These are phyloP conservation scores for Pseudocercospora vitis DNA, from an alignment of 2,329 filamentous ascomycete genomes.

Conservation along the genomic window DNA sequence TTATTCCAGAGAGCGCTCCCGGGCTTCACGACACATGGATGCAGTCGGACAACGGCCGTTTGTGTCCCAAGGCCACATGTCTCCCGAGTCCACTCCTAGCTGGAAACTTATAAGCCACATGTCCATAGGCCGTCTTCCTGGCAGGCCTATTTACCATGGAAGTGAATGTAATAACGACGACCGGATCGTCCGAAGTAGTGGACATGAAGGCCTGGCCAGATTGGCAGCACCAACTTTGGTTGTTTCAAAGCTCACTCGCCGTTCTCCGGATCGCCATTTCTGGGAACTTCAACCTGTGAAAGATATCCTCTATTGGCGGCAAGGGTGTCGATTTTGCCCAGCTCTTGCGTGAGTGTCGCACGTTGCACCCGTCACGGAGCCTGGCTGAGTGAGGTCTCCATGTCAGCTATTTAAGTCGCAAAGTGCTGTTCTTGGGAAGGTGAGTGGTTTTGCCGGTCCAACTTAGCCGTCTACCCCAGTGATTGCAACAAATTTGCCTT, in stretches of 20 bases:
- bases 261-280: not conserved
- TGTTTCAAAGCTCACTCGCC: constrained; percentile 7
- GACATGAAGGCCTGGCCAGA: constrained; percentile 29
- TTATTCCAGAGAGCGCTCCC: not conserved
- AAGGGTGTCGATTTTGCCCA: constrained; percentile 2
- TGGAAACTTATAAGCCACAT: constrained; percentile 41
- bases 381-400: not conserved
- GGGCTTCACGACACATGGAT: not conserved
- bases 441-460: constrained; percentile 7
- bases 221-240: constrained; percentile 38
- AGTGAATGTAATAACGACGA: constrained; percentile 22
- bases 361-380: not conserved
- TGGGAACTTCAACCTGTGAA: not conserved
- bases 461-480: constrained; percentile 41
- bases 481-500: constrained; percentile 44
- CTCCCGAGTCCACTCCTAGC: constrained; percentile 40
- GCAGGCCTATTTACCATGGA: constrained; percentile 20
- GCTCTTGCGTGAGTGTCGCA: constrained; percentile 1
- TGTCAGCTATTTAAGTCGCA: not conserved
- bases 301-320: not conserved
- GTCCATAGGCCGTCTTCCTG: constrained; percentile 27
- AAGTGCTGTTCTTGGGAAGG: constrained; percentile 12
- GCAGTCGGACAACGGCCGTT: not conserved
- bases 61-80: constrained; percentile 43
- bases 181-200: constrained; percentile 11